These are phyloP conservation scores for Bolboschoenus planiculmis DNA, from an alignment of 176 grass and related monocot species.

Conservation along the genomic window DNA sequence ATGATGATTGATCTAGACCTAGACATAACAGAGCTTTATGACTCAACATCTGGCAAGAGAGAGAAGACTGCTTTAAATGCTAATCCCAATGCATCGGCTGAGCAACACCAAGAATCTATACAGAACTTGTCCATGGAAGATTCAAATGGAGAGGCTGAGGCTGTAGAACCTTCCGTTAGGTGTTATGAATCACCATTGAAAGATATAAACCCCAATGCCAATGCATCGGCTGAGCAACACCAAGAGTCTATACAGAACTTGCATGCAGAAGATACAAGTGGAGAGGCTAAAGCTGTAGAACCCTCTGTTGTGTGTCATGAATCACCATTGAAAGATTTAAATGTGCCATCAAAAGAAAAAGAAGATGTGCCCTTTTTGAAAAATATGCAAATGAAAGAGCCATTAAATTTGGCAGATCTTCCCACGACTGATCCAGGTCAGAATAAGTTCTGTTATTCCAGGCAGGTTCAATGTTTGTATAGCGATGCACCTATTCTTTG, in stretches of 20 bases:
- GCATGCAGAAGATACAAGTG: slow-evolving; percentile 19
- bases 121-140: slow-evolving; percentile 30
- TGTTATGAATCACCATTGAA: background rate
- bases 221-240: background rate
- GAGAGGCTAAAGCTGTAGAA: slow-evolving; percentile 26
- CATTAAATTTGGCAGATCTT: background rate
- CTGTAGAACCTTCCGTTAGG: slow-evolving; percentile 1
- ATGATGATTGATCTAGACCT: slow-evolving; percentile 36
- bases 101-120: slow-evolving; percentile 3
- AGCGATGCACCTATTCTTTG: background rate
- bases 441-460: background rate
- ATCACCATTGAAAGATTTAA: slow-evolving; percentile 4
- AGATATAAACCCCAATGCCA: background rate
- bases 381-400: slow-evolving; percentile 17
- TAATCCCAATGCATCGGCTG: background rate
- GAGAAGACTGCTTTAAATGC: slow-evolving; percentile 10
- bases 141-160: slow-evolving; percentile 24
- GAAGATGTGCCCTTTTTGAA: slow-evolving; percentile 30
- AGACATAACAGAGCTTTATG: slow-evolving; percentile 26
- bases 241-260: slow-evolving; percentile 26
- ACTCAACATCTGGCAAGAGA: slow-evolving; percentile 22
- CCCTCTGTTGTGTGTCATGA: background rate
- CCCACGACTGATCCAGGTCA: slow-evolving; percentile 33
- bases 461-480: background rate
- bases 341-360: background rate